Percentiles rank a stretch among this genome's conserved stretches.
phyloP scores from a whole-genome alignment of 2,329 filamentous ascomycete species.

The Dichotomopilus funicola region DNA sequence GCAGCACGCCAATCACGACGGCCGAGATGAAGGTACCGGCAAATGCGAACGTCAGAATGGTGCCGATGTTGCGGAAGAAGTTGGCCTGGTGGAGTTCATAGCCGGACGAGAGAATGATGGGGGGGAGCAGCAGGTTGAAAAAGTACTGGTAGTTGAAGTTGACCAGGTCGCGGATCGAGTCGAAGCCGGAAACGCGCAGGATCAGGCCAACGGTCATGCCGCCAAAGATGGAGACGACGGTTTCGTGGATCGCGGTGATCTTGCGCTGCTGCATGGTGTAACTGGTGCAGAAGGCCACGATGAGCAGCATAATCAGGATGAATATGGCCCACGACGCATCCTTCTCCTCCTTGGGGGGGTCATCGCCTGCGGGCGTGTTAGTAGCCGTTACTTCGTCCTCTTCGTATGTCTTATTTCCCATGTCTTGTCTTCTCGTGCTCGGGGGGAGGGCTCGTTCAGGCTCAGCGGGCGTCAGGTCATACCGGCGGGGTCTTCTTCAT shows the following conservation, averaged over 20 bases:
- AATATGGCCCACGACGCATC: constrained; percentile 96
- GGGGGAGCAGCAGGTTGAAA: constrained; percentile 97
- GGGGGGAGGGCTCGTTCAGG: background rate
- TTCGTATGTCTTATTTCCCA: too few relatives aligned
- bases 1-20: constrained; percentile 80
- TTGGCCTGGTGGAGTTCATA: constrained; percentile 98
- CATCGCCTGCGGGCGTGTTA: constrained; percentile 44
- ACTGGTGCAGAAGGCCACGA: constrained; percentile 90
- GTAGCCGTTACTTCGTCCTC: background rate
- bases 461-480: constrained; percentile 18
- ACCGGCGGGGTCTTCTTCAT: constrained; percentile 44
- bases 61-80: constrained; percentile 97
- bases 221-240: constrained; percentile 95
- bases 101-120: constrained; percentile 93
- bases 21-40: constrained; percentile 96
- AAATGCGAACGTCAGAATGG: constrained; percentile 95
- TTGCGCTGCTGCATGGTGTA: constrained; percentile 95
- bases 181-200: constrained; percentile 71
- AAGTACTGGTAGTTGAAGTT: constrained; percentile 99
- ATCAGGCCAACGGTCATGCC: constrained; percentile 93
- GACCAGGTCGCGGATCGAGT: constrained; percentile 81
- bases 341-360: constrained; percentile 87
- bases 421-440: background rate
- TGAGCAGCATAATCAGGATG: constrained; percentile 90
- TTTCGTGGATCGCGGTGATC: constrained; percentile 96